phyloP scores from a whole-genome alignment of 2,329 filamentous ascomycete genomes.

The Chrysoporthe austroafricana region DNA sequence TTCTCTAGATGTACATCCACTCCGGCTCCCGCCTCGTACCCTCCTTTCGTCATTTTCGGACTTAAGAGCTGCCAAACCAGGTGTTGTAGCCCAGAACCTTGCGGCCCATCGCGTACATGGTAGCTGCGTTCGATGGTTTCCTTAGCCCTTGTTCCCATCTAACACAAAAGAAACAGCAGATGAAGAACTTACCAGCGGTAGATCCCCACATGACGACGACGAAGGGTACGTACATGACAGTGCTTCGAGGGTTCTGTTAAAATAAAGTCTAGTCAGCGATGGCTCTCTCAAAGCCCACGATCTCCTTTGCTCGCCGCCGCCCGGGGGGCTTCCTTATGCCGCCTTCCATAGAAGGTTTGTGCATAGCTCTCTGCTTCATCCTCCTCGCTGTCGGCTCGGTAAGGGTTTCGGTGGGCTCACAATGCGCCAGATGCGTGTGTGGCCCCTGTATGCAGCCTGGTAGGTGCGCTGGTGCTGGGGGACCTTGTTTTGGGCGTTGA shows the following conservation, averaged over 20 bases:
- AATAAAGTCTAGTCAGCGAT: constrained; percentile 35
- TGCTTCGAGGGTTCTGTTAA: constrained; percentile 66
- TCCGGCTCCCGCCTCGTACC: neutral
- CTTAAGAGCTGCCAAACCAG: constrained; percentile 66
- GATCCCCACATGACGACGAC: constrained; percentile 65
- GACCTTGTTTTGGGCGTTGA: constrained; percentile 78
- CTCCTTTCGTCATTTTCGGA: neutral
- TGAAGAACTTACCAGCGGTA: constrained; percentile 60
- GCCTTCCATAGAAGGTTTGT: neutral
- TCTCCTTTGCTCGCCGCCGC: neutral
- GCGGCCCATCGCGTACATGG: constrained; percentile 74
- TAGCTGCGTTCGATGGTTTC: constrained; percentile 43
- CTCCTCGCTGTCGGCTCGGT: neutral
- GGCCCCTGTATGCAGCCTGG: constrained; percentile 71
- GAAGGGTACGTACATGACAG: constrained; percentile 69
- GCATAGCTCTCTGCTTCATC: neutral
- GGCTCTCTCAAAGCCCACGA: neutral
- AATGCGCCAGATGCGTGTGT: constrained; percentile 76
- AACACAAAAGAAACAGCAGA: neutral
- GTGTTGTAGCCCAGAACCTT: constrained; percentile 79
- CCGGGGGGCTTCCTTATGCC: constrained; percentile 7
- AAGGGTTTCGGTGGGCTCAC: constrained; percentile 53
- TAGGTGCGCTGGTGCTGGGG: constrained; percentile 75
- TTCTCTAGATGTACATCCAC: constrained; percentile 15
- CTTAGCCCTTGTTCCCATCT: constrained; percentile 21